Evolutionary conservation across 176 grass and related monocot species (phyloP).

Genomic region (Bothriochloa decipiens): DNA sequence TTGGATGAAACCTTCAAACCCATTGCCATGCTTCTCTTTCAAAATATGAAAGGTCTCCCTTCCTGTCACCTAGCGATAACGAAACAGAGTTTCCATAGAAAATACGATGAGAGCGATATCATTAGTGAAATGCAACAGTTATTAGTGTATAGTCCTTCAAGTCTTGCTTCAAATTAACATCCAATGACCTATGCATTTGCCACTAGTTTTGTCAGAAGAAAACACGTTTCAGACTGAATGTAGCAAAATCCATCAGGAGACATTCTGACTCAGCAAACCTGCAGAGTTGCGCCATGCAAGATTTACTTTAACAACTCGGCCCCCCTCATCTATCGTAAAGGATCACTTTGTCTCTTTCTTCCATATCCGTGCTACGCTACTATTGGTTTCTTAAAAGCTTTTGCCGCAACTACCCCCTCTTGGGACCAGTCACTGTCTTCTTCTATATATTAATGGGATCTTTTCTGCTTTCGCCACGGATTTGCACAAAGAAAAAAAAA

Average conservation of each 20-base stretch:
- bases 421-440: not conserved
- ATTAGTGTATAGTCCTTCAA: not conserved
- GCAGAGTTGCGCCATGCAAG: too few relatives aligned
- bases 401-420: not conserved
- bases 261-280: too few relatives aligned
- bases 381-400: not conserved
- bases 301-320: too few relatives aligned
- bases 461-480: not conserved
- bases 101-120: not conserved
- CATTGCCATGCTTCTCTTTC: too few relatives aligned
- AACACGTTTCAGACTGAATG: not conserved
- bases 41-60: too few relatives aligned
- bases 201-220: not conserved
- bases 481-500: not conserved
- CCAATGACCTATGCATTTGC: not conserved
- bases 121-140: not conserved
- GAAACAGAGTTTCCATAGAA: not conserved
- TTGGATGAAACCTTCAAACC: constrained; percentile 34
- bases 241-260: not conserved
- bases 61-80: too few relatives aligned
- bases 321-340: not conserved
- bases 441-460: not conserved
- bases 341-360: too few relatives aligned
- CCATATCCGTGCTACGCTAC: not conserved
- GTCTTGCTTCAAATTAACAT: not conserved